Percentiles rank a stretch among this genome's conserved stretches.
Conservation (phyloP, 805 yeast genomes). For the Kazachstania viticola region DNA sequence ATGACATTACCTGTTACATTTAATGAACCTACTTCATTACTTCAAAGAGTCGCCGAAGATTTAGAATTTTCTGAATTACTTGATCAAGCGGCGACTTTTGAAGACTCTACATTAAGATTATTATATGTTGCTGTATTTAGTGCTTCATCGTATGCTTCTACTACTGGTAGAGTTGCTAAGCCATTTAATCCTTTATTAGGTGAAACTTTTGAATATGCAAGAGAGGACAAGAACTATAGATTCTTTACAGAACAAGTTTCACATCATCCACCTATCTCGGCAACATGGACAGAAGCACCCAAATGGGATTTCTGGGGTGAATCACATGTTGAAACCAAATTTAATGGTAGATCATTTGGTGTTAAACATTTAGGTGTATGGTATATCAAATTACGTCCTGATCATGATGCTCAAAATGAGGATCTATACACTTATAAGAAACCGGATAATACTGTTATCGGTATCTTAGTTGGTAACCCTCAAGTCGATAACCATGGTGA, state of each 20-base stretch:
- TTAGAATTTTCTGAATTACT: slow-evolving; percentile 75
- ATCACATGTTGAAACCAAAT: slow-evolving; percentile 77
- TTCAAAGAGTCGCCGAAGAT: slow-evolving; percentile 92
- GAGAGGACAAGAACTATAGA: slow-evolving; percentile 81
- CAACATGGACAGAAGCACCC: slow-evolving; percentile 73
- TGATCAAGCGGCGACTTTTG: slow-evolving; percentile 60
- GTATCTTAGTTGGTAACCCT: slow-evolving; percentile 87
- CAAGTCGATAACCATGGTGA: slow-evolving; percentile 91
- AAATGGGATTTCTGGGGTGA: slow-evolving; percentile 95
- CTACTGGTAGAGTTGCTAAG: slow-evolving; percentile 84
- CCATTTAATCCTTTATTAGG: slow-evolving; percentile 94
- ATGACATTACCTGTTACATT: slow-evolving; percentile 96
- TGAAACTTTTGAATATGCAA: slow-evolving; percentile 83
- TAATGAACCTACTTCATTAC: slow-evolving; percentile 85
- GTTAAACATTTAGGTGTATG: slow-evolving; percentile 86
- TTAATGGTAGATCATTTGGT: slow-evolving; percentile 86
- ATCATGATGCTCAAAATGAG: slow-evolving; percentile 34
- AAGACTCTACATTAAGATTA: slow-evolving; percentile 72
- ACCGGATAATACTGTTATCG: slow-evolving; percentile 86
- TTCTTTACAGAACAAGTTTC: slow-evolving; percentile 87
- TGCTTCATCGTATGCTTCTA: slow-evolving; percentile 87
- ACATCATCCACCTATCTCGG: slow-evolving; percentile 95
- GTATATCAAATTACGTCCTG: slow-evolving; percentile 76
- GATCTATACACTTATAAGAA: slow-evolving; percentile 89
- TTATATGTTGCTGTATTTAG: slow-evolving; percentile 88